These are phyloP conservation scores for Metschnikowia shivogae DNA, from an alignment of 805 yeast species.

Conservation along the genomic window DNA sequence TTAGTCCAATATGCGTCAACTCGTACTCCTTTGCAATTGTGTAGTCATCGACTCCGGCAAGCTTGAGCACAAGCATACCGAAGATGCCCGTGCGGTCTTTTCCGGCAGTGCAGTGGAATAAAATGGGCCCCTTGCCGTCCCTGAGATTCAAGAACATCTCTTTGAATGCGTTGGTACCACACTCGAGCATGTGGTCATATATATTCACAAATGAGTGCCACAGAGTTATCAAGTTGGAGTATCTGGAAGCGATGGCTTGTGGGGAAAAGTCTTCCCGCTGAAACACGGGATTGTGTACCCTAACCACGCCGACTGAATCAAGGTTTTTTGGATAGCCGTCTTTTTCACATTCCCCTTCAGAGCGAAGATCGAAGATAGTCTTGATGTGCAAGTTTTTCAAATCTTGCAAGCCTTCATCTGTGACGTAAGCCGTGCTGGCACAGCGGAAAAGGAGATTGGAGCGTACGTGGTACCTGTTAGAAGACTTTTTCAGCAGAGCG, in stretches of 20 bases:
- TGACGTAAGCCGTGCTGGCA: conserved; percentile 54
- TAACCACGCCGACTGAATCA: conserved; percentile 40
- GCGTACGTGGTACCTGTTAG: conserved; percentile 38
- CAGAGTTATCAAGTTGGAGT: conserved; percentile 50
- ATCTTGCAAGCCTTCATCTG: conserved; percentile 44
- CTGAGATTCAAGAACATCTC: conserved; percentile 52
- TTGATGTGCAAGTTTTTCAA: conserved; percentile 45
- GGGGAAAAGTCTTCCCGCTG: conserved; percentile 57
- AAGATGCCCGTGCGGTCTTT: conserved; percentile 81
- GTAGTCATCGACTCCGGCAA: conserved; percentile 62
- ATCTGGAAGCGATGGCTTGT: conserved; percentile 53
- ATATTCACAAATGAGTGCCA: conserved; percentile 61
- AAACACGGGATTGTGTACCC: conserved; percentile 58
- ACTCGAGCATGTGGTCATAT: conserved; percentile 53
- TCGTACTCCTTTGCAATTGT: conserved; percentile 74
- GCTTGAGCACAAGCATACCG: conserved; percentile 59
- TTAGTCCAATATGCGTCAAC: conserved; percentile 61
- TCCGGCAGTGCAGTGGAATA: conserved; percentile 82
- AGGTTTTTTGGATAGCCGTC: conserved; percentile 40
- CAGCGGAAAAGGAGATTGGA: conserved; percentile 57
- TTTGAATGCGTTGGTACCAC: conserved; percentile 47
- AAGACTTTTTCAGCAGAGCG: neutral
- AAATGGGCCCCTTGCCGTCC: conserved; percentile 43
- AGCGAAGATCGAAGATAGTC: conserved; percentile 64
- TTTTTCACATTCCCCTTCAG: conserved; percentile 49